Base-by-base conservation (phyloP, 2,329 filamentous ascomycete species). In the Phaeoacremonium minimum region DNA sequence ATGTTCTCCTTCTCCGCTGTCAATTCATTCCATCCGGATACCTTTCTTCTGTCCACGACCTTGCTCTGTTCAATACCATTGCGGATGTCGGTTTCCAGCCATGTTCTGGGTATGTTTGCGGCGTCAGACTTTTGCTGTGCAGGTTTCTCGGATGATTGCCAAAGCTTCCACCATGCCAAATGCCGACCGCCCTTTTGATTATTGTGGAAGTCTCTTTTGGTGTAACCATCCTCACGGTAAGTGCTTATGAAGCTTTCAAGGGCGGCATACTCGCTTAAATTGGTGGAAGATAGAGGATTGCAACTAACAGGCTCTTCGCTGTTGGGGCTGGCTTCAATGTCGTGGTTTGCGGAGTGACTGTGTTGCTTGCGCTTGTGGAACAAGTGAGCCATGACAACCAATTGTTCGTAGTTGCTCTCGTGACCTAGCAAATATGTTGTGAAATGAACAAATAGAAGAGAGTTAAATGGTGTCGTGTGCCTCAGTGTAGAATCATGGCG, bases 1-100 rank as follows among this genome's bases (percentile, higher is more conserved):
- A 84, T 65, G 64, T 84, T 85, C 58, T 80, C 77, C 67, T 85
- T 85, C 65, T 85, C 81, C 15, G 79, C 76, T 16, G 69, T 69
- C 55, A 86, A 69, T 57, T 86, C 82, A 63, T 86, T 86, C 64
- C 61, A 85, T 43, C 82, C 82, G 49, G 71, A 77, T 44, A 73
- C 73, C 62, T 73, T 82, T 47, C 82, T 73, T 46, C 82, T 75
- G 33, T 53, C 51, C 47, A 83, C 80, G 34, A 84, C 74, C 35
- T 81, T 73, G 36, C 51, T 41, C 36, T 55, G 58, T 37, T 63
- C 62, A 36, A 87, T 63, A 69, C 82, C 82, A 37, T 67, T 52
- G 50, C 72, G 73, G 57, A 85, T 77, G 51, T 84, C 76, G 50
- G 80, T 81, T 42, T 77, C 68, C 46, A 85, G 66, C 77, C 76